Percentiles rank a stretch among this genome's conserved stretches.
These are phyloP conservation scores for Eucalyptus decipiens DNA, from an alignment of 345 rosid species.

Conservation along the genomic window DNA sequence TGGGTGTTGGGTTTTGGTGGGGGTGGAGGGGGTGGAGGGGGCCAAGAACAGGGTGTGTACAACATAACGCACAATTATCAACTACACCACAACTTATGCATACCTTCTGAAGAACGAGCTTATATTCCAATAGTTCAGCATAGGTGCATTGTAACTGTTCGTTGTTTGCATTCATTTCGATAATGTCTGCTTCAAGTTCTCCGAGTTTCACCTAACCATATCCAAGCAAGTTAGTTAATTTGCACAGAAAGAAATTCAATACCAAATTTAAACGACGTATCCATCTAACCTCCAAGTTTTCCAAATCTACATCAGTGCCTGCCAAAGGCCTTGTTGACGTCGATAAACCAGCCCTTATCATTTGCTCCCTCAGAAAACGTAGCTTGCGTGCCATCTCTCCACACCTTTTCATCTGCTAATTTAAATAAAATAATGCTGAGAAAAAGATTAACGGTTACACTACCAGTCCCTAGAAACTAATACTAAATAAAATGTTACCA, in stretches of 20 bases:
- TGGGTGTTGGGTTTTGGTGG: neutral
- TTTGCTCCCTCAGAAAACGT: conserved; percentile 45
- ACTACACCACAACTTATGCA: neutral
- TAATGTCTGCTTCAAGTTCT: conserved; percentile 62
- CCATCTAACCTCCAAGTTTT: conserved; percentile 35
- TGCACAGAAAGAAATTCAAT: neutral
- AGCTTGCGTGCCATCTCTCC: conserved; percentile 63
- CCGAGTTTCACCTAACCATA: conserved; percentile 37
- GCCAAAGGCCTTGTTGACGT: conserved; percentile 11
- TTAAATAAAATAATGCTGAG: neutral
- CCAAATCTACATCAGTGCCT: conserved; percentile 18
- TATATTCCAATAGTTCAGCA: conserved; percentile 51
- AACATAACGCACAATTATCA: neutral
- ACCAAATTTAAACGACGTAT: neutral
- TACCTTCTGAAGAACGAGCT: conserved; percentile 57
- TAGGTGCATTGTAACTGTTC: conserved; percentile 34
- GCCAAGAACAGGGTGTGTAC: neutral
- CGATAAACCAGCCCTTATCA: conserved; percentile 39
- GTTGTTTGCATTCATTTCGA: conserved; percentile 49
- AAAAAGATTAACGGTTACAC: neutral
- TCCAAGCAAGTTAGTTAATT: neutral
- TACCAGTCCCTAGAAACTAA: neutral
- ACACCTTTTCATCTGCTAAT: conserved; percentile 39
- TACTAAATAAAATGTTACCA: neutral
- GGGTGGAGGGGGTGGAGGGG: neutral